Conservation (phyloP, 163 green algal species). For the Chlorella variabilis region DNA sequence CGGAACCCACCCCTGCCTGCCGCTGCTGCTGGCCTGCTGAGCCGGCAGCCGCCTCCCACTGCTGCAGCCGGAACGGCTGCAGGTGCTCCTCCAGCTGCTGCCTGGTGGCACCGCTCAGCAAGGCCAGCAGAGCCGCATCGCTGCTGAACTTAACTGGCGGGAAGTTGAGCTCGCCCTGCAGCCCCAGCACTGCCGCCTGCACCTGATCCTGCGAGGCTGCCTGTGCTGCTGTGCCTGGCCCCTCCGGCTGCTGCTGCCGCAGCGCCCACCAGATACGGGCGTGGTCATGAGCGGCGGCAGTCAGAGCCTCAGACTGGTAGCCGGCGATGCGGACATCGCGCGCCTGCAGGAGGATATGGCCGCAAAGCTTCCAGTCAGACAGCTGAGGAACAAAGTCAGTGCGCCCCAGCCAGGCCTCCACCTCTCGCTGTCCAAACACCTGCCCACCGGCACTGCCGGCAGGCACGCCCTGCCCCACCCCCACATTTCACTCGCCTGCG, state of each 20-base stretch:
- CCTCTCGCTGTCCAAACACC: too few relatives aligned
- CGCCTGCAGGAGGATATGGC: neutral
- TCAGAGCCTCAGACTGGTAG: constrained; percentile 5
- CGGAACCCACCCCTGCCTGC: neutral
- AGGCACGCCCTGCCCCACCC: neutral
- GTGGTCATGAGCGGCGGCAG: constrained; percentile 15
- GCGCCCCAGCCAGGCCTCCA: too few relatives aligned
- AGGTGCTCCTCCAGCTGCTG: constrained; percentile 19
- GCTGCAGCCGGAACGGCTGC: neutral
- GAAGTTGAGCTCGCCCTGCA: neutral
- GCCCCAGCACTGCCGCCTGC: neutral
- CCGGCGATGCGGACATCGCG: neutral
- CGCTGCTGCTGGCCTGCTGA: neutral
- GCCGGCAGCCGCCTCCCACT: neutral
- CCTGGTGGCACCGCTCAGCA: neutral
- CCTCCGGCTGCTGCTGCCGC: neutral
- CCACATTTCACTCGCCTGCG: neutral
- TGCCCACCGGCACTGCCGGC: too few relatives aligned
- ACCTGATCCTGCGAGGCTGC: too few relatives aligned
- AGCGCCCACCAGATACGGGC: constrained; percentile 7
- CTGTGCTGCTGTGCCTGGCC: neutral
- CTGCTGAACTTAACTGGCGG: neutral
- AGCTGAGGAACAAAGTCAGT: too few relatives aligned
- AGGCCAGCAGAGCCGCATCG: neutral
- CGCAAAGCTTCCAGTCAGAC: too few relatives aligned